Percentiles rank a stretch among this genome's conserved stretches.
These are phyloP conservation scores for Daucus carota DNA, from an alignment of 129 eudicot species.

Conservation along the genomic window DH1_v3.0 NC_030385.2:8694501-8695000, in stretches of 20 bases:
- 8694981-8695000: conserved; percentile 2
- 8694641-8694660: not conserved
- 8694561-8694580: too few species aligned
- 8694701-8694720: not conserved
- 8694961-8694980: not conserved
- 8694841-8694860: not conserved
- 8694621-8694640: too few species aligned
- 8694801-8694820: not conserved
- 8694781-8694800: not conserved
- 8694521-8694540: not conserved
- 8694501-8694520: too few species aligned
- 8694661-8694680: conserved; percentile 3
- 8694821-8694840: not conserved
- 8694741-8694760: not conserved
- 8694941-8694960: not conserved
- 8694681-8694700: not conserved
- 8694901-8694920: not conserved
- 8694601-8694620: too few species aligned
- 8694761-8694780: not conserved
- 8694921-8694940: not conserved
- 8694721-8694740: conserved; percentile 4
- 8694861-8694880: not conserved
- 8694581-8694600: too few species aligned
- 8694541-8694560: not conserved
- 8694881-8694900: conserved; percentile 8